phyloP scores from a whole-genome alignment of 2,329 filamentous ascomycete species.

The Plenodomus biglobosus region DNA sequence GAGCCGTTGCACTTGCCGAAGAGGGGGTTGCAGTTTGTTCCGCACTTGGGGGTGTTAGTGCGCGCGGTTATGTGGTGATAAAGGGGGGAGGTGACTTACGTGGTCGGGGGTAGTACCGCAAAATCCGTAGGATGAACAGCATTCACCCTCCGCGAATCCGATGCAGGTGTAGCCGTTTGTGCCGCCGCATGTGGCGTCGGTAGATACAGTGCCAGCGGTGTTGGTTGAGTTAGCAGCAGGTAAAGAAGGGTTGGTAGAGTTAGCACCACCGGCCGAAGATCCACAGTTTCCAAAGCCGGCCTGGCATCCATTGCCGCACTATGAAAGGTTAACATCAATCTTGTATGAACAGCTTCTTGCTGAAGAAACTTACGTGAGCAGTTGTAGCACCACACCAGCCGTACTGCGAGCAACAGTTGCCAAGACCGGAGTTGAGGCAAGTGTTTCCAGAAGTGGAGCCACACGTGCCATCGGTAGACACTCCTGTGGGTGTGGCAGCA shows the following conservation, averaged over 20 bases:
- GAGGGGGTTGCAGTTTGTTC: conserved; percentile 4
- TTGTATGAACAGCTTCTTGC: too few relatives aligned
- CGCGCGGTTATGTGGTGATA: not conserved
- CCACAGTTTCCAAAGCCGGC: conserved; percentile 25
- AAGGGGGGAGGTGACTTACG: too few relatives aligned
- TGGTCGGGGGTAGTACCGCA: conserved; percentile 5
- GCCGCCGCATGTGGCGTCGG: conserved; percentile 15
- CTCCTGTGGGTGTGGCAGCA: conserved; percentile 5
- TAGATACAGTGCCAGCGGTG: conserved; percentile 6
- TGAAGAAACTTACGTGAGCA: not conserved
- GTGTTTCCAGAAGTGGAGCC: conserved; percentile 20
- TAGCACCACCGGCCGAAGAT: not conserved
- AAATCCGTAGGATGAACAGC: conserved; percentile 21
- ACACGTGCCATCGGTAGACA: conserved; percentile 19
- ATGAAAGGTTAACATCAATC: too few relatives aligned
- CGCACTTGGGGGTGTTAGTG: not conserved
- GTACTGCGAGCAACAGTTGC: conserved; percentile 5
- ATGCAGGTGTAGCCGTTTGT: conserved; percentile 14
- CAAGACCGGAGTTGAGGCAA: conserved; percentile 12
- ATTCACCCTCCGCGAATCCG: conserved; percentile 19
- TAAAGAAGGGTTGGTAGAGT: not conserved
- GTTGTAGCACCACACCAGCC: conserved; percentile 15
- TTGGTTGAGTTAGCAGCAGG: conserved; percentile 3
- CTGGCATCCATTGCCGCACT: conserved; percentile 35
- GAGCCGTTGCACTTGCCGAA: conserved; percentile 1